A percentile compares a stretch with the other conserved stretches of the same genome.
These are phyloP conservation scores for Sugiyamaella neomexicana DNA, from an alignment of 1,139 yeast species.

Conservation along the genomic window DNA sequence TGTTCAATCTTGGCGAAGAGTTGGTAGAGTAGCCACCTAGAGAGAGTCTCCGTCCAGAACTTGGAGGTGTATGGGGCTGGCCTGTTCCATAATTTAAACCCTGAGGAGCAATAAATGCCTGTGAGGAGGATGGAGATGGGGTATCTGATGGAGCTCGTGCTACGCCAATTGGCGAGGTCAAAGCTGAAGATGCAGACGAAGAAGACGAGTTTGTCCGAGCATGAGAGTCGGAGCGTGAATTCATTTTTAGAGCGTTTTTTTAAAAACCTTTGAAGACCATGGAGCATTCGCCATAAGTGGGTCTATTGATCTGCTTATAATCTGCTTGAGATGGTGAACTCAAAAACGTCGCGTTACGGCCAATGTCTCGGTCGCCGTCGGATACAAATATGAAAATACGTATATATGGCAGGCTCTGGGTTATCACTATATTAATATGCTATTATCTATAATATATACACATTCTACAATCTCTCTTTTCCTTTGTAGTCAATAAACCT, in stretches of 20 bases:
- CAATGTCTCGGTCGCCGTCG: background rate
- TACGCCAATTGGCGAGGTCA: conserved; percentile 7
- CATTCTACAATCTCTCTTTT: conserved; percentile 38
- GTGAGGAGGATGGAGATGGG: conserved; percentile 4
- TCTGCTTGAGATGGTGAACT: background rate
- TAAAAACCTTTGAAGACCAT: too few relatives aligned
- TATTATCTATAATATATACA: conserved; percentile 2
- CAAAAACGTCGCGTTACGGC: background rate
- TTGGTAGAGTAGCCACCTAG: background rate
- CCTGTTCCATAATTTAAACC: background rate
- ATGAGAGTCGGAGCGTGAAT: conserved; percentile 26
- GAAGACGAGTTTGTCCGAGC: conserved; percentile 36
- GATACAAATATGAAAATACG: background rate
- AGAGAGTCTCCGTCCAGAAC: conserved; percentile 9
- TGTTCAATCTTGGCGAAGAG: conserved; percentile 5
- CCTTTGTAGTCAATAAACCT: conserved; percentile 77
- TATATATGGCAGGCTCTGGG: background rate
- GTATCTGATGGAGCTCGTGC: conserved; percentile 8
- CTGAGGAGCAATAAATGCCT: background rate
- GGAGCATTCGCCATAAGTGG: background rate
- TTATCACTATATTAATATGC: background rate
- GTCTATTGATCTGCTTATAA: background rate
- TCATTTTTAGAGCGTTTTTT: background rate
- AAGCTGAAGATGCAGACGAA: conserved; percentile 11
- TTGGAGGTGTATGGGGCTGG: conserved; percentile 2